Percentiles rank a stretch among this genome's conserved stretches.
Evolutionary conservation across 2,329 filamentous ascomycete species (phyloP).

Genomic region (Aspergillus fumigatus): DNA sequence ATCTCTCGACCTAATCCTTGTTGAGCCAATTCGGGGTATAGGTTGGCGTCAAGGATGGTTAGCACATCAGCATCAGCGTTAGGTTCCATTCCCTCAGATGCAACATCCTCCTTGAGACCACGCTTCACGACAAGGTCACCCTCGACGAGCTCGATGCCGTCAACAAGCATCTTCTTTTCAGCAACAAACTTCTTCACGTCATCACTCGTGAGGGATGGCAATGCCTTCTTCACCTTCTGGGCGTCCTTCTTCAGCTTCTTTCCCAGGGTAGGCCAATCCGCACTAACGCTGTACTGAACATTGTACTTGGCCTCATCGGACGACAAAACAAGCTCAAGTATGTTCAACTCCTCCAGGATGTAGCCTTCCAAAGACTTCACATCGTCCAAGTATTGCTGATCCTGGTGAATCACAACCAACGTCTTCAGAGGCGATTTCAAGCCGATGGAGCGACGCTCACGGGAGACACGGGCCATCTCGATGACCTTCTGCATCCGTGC

Average conservation of each 20-base stretch:
- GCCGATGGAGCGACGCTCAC: conserved; percentile 78
- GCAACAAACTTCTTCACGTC: conserved; percentile 75
- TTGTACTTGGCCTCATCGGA: conserved; percentile 87
- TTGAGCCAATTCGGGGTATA: conserved; percentile 79
- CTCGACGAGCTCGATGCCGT: conserved; percentile 75
- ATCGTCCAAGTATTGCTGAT: conserved; percentile 78
- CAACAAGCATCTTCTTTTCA: conserved; percentile 71
- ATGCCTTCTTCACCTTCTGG: conserved; percentile 81
- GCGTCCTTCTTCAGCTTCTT: conserved; percentile 98
- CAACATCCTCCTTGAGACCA: conserved; percentile 67
- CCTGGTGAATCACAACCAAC: conserved; percentile 80
- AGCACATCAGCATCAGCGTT: conserved; percentile 88
- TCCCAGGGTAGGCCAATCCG: conserved; percentile 89
- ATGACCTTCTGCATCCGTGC: conserved; percentile 93
- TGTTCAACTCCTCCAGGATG: conserved; percentile 85
- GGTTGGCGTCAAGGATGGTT: conserved; percentile 77
- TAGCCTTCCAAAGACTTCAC: conserved; percentile 81
- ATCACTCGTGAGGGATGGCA: conserved; percentile 72
- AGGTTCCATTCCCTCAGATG: conserved; percentile 71
- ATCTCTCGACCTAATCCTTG: conserved; percentile 90
- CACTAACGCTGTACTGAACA: conserved; percentile 82
- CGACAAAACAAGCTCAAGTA: conserved; percentile 78
- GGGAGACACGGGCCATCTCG: conserved; percentile 77
- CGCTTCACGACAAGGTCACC: conserved; percentile 82
- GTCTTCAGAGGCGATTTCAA: conserved; percentile 90